Base-by-base conservation (phyloP, 768 basidiomycete species). In the Mycena belliarum region DNA sequence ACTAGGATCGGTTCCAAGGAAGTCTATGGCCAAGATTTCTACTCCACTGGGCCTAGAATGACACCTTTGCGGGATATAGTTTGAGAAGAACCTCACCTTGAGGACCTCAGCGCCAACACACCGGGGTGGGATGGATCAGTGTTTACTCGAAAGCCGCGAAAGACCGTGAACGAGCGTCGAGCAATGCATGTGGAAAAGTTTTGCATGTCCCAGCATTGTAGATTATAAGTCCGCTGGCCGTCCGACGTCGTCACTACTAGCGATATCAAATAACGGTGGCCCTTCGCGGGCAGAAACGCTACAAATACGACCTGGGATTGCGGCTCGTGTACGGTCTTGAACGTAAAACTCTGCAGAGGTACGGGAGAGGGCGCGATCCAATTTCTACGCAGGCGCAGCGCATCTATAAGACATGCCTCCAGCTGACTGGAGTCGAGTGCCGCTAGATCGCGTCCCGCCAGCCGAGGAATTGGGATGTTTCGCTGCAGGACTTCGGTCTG, bases 201-300 rank as follows among this genome's bases (percentile, higher is more conserved):
- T 0, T 66, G 46, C 10, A 85, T 43, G 60, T 87, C 82, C 87
- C 87, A 88, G 62, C 84, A 84, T 37, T 83, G 82, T 25, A 87
- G 53, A 23, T 69, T 69, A 26, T 75, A 78, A 14, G 59, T 45
- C 18, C 70, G 67, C 0, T 66, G 64, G 1, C 53, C 68, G 0
- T 53, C 55, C 1, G 35, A 29, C 14, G 57, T 64, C 62, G 61
- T 71, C 55, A 63, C 35, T 0, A 72, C 73, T 28, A 84, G 67
- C 0, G 82, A 82, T 23, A 88, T 63, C 8, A 88, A 65, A 70
- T 77, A 81, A 7, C 75, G 73, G 32, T 70, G 70, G 4, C 69
- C 72, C n/a, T 71, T 61, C 0, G 70, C 75, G 0, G 80, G 79
- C 0, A 86, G 59, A 61, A 86, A 82, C 41, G 79, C 69, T 18